A percentile compares a stretch with the other conserved stretches of the same genome.
Conservation (phyloP, 2,329 filamentous ascomycete species). For the Aspergillus ochraceoroseus region DNA sequence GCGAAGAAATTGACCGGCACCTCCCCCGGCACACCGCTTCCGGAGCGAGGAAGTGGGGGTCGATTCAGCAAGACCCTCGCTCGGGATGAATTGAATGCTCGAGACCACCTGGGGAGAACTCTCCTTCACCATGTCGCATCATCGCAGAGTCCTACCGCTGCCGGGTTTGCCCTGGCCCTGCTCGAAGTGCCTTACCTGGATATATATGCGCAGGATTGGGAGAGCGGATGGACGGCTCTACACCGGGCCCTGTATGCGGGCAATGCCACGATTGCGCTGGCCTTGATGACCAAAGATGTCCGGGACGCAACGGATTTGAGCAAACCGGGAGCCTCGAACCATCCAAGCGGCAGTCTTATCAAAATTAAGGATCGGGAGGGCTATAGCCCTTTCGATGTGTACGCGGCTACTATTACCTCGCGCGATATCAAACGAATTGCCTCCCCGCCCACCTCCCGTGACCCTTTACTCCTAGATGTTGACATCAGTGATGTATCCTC, state of each 20-base stretch:
- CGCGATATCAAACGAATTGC: conserved; percentile 54
- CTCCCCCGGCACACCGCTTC: conserved; percentile 46
- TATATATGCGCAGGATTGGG: conserved; percentile 77
- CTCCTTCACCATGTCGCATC: conserved; percentile 79
- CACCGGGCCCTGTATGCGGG: conserved; percentile 87
- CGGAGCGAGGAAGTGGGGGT: conserved; percentile 32
- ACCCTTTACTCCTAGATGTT: conserved; percentile 43
- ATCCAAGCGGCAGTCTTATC: conserved; percentile 69
- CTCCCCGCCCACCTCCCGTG: conserved; percentile 37
- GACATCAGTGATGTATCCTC: conserved; percentile 34
- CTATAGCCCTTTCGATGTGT: conserved; percentile 89
- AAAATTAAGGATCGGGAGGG: conserved; percentile 96
- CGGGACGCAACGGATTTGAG: conserved; percentile 61
- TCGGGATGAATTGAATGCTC: conserved; percentile 72
- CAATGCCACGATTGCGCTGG: conserved; percentile 77
- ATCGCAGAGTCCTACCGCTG: conserved; percentile 63
- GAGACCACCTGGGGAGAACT: conserved; percentile 75
- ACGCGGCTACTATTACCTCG: conserved; percentile 77
- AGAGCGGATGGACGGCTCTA: conserved; percentile 93
- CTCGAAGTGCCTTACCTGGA: conserved; percentile 79
- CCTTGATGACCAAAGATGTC: conserved; percentile 73
- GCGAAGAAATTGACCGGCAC: conserved; percentile 44
- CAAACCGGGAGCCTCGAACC: conserved; percentile 50
- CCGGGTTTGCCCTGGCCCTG: conserved; percentile 71
- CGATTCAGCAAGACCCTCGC: conserved; percentile 41